Base-by-base conservation (phyloP, 2,329 filamentous ascomycete genomes). In the Xylariomycetidae sp. region DNA sequence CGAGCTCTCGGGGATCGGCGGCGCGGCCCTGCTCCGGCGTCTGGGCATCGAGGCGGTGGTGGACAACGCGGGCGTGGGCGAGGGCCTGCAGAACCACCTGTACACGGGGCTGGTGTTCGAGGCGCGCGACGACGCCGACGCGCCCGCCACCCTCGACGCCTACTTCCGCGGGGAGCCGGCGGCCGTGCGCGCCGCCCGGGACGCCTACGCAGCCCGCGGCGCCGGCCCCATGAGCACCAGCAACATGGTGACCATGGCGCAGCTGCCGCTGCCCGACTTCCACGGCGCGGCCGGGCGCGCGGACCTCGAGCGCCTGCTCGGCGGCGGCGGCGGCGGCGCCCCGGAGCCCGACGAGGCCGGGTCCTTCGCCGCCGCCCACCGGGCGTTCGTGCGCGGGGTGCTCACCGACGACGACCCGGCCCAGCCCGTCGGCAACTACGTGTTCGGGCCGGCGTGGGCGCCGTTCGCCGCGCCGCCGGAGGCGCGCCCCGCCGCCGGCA, bases 1-100 rank as follows among this genome's bases (percentile, higher is more conserved):
- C 6, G 47, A 56, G 30, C 43, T 53, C n/a, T 56, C 53, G 3
- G 55, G 55, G 2, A 47, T 58, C 17, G 55, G 55, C 15, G 42
- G 45, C 1, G 25, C 31, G 3, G 32, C 31, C 6, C 34, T 50
- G 5, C 45, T 58, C 2, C 25, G 37, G 22, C 26, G 29, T 10
- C 33, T 53, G 13, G 43, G 43, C 5, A 55, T 58, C 10, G 40
- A 44, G 0, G 43, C 53, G 4, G 31, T 55, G 1, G 31, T 47
- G 2, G 52, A 58, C 23, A 49, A 50, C 14, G 42, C 51, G 2
- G 44, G 49, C n/a, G 55, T 59, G 4, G 56, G 56, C 19, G 42
- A 44, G 34, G 53, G 57, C 16, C 37, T 55, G 23, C 39, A 42
- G 19, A 37, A 39, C 27, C 39, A 39, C 17, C 32, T 34, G n/a